These are phyloP conservation scores for Ophiostoma montium DNA, from an alignment of 2,329 filamentous ascomycete genomes.

Conservation along the genomic window DNA sequence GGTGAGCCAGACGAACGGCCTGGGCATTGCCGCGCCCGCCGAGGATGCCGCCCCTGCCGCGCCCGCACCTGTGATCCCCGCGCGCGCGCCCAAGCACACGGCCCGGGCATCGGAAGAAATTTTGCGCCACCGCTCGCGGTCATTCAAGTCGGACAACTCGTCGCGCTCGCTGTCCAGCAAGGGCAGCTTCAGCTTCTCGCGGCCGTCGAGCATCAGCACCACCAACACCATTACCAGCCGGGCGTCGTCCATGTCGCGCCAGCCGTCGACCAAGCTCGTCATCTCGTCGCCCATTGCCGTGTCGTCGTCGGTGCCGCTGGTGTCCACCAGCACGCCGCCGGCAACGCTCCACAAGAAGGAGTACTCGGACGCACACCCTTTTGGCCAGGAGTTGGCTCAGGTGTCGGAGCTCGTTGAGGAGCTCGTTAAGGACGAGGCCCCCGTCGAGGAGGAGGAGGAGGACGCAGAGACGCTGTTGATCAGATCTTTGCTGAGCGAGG, in stretches of 20 bases:
- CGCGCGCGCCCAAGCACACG: conserved; percentile 72
- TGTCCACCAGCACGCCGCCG: not conserved
- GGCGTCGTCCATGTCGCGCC: conserved; percentile 24
- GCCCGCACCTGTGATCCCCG: conserved; percentile 54
- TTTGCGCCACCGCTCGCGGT: conserved; percentile 28
- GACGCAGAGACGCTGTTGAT: not conserved
- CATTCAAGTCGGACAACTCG: conserved; percentile 42
- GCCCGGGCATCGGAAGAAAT: conserved; percentile 69
- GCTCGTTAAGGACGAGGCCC: conserved; percentile 41
- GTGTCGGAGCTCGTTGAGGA: conserved; percentile 90
- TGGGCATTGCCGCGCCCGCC: conserved; percentile 12
- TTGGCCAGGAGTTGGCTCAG: conserved; percentile 79
- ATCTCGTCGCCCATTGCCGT: not conserved
- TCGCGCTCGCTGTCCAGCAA: conserved; percentile 40
- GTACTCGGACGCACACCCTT: conserved; percentile 47
- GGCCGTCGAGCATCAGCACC: conserved; percentile 42
- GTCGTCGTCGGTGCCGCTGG: not conserved
- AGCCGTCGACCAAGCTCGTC: conserved; percentile 1
- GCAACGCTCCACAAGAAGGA: conserved; percentile 20
- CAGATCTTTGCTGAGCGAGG: conserved; percentile 43
- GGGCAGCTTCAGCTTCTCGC: conserved; percentile 39
- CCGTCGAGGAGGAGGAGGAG: conserved; percentile 5
- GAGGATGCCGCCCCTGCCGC: conserved; percentile 22
- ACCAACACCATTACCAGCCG: conserved; percentile 36
- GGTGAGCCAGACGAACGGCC: not conserved